Percentiles rank a stretch among this genome's conserved stretches.
These are phyloP conservation scores for Schoenoplectus triqueter DNA, from an alignment of 202 grass and related monocot genomes.

Conservation along the genomic window DNA sequence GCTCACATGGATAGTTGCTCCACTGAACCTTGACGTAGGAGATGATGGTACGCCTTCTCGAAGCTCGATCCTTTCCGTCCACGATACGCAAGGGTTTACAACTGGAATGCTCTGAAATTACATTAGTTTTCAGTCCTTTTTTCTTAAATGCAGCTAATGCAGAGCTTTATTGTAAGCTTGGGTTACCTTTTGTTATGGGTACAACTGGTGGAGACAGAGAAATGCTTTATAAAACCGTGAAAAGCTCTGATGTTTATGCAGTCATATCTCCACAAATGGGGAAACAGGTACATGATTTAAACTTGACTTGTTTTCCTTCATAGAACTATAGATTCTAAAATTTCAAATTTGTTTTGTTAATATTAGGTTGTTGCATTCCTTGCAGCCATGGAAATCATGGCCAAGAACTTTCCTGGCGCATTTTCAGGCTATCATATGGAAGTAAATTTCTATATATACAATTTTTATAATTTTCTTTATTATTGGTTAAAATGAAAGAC, in stretches of 20 bases:
- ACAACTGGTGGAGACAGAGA: slow-evolving; percentile 84
- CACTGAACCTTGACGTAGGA: too few relatives aligned
- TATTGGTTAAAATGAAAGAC: not conserved
- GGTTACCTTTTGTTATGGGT: slow-evolving; percentile 94
- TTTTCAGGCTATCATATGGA: slow-evolving; percentile 77
- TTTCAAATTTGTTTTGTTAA: slow-evolving; percentile 35
- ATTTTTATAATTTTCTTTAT: slow-evolving; percentile 10
- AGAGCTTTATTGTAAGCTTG: slow-evolving; percentile 86
- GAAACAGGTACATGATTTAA: slow-evolving; percentile 59
- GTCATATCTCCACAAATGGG: slow-evolving; percentile 96
- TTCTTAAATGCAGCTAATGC: slow-evolving; percentile 62
- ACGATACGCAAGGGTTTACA: not conserved
- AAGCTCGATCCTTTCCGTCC: too few relatives aligned
- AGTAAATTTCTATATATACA: slow-evolving; percentile 53
- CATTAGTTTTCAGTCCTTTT: slow-evolving; percentile 9
- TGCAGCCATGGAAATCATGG: slow-evolving; percentile 92
- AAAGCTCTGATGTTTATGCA: slow-evolving; percentile 66
- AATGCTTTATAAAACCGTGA: slow-evolving; percentile 67
- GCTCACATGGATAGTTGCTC: too few relatives aligned
- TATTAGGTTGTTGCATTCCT: slow-evolving; percentile 90
- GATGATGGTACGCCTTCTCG: too few relatives aligned
- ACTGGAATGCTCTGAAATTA: not conserved
- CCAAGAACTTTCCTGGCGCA: slow-evolving; percentile 79
- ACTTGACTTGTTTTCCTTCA: slow-evolving; percentile 8
- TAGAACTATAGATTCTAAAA: not conserved